Conservation (phyloP, 208 protist genomes). For the Lotmaria passim region DNA sequence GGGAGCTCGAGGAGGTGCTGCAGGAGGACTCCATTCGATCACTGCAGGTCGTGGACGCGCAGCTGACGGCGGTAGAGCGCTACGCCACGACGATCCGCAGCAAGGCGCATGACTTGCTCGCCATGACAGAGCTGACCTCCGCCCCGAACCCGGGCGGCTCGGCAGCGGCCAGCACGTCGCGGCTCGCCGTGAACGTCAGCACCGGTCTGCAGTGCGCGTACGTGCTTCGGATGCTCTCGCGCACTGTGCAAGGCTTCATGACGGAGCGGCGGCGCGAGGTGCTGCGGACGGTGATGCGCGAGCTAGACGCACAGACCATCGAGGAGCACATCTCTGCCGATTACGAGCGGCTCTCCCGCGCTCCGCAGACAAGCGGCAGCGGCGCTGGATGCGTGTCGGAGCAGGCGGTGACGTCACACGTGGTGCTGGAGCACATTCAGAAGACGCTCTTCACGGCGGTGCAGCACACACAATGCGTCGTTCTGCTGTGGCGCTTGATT, state of each 20-base stretch:
- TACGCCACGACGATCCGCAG: constrained; percentile 50
- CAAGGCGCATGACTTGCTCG: constrained; percentile 61
- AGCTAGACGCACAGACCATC: constrained; percentile 65
- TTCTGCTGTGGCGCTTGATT: constrained; percentile 73
- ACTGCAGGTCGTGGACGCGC: constrained; percentile 67
- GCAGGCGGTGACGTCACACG: constrained; percentile 36
- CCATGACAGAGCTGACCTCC: constrained; percentile 36
- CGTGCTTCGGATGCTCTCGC: constrained; percentile 55
- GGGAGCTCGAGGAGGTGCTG: constrained; percentile 73
- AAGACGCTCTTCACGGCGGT: constrained; percentile 52
- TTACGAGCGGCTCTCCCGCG: constrained; percentile 17
- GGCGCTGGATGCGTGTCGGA: constrained; percentile 25
- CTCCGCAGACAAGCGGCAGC: not conserved
- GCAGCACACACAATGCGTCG: constrained; percentile 65
- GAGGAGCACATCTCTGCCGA: constrained; percentile 44
- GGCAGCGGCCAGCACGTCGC: constrained; percentile 13
- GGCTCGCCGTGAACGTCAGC: constrained; percentile 38
- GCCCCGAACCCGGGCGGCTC: not conserved
- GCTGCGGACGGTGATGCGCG: constrained; percentile 62
- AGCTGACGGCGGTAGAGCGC: constrained; percentile 54
- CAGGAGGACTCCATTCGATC: constrained; percentile 38
- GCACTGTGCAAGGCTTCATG: constrained; percentile 64
- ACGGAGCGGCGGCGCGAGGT: constrained; percentile 79
- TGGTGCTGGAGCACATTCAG: constrained; percentile 57
- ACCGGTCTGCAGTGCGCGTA: constrained; percentile 71